phyloP scores from a whole-genome alignment of 768 basidiomycete species.

The Daedaleopsis sinensis region DNA sequence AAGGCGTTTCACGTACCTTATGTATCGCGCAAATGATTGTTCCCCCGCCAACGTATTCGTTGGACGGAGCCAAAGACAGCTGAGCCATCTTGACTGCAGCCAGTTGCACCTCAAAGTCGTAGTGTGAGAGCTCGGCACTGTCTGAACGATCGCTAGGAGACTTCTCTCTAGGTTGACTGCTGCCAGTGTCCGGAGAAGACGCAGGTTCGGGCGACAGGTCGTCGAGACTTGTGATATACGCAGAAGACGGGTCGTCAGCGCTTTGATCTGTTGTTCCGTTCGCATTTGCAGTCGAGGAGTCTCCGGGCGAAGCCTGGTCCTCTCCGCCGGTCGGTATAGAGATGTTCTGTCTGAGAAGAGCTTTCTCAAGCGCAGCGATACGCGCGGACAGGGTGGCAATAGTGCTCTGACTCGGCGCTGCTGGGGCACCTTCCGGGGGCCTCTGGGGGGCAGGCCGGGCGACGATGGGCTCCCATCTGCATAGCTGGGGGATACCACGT shows the following conservation, averaged over 20 bases:
- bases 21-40: conserved; percentile 50
- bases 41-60: conserved; percentile 53
- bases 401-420: conserved; percentile 16
- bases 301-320: conserved; percentile 33
- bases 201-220: background rate
- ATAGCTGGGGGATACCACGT: conserved; percentile 32
- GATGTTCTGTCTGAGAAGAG: conserved; percentile 12
- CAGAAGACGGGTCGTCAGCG: background rate
- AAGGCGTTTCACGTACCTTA: conserved; percentile 40
- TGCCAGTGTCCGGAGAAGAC: background rate
- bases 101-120: conserved; percentile 40
- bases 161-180: background rate
- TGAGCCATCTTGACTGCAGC: conserved; percentile 46
- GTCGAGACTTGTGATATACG: background rate
- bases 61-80: conserved; percentile 45
- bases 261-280: background rate
- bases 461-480: conserved; percentile 35
- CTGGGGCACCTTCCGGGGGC: conserved; percentile 23
- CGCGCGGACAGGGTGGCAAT: conserved; percentile 27
- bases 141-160: background rate
- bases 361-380: conserved; percentile 28
- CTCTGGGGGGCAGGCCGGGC: conserved; percentile 30
- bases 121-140: conserved; percentile 21
- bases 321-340: background rate
- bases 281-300: background rate